Conservation (phyloP, 116 monocot species). For the Papilionanthe hybrid region DNA sequence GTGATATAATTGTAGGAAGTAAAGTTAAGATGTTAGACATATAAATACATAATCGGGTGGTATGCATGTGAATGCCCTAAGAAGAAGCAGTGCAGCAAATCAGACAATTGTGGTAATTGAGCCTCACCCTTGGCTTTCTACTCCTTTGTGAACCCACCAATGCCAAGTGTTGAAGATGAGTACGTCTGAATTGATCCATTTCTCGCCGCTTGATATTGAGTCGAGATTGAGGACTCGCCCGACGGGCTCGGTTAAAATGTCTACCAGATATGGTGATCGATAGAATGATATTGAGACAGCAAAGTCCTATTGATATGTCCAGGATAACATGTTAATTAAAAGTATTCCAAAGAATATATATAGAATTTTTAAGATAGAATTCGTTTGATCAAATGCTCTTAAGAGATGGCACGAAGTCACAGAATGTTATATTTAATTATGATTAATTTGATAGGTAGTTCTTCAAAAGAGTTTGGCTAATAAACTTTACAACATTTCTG, state of each 20-base stretch:
- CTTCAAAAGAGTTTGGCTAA: no score
- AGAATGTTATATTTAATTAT: no score
- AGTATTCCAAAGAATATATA: no score
- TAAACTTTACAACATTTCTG: no score
- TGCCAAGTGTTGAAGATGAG: constrained; percentile 88
- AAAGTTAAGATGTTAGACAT: no score
- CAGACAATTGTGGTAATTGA: not conserved
- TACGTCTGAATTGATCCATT: constrained; percentile 51
- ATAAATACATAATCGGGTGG: no score
- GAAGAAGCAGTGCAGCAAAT: not conserved
- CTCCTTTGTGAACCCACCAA: constrained; percentile 77
- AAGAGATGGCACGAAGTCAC: no score
- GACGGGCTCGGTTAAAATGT: constrained; percentile 39
- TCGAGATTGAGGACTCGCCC: constrained; percentile 66
- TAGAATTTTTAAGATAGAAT: no score
- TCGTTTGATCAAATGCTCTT: no score
- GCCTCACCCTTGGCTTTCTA: constrained; percentile 33
- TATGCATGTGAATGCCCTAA: no score
- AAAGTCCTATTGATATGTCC: constrained; percentile 33
- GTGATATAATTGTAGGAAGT: no score
- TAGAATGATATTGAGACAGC: constrained; percentile 44
- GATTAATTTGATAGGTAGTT: no score
- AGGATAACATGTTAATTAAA: not conserved
- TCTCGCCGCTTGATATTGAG: constrained; percentile 36
- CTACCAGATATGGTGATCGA: constrained; percentile 52